These are phyloP conservation scores for Trametes maxima DNA, from an alignment of 768 basidiomycete genomes.

Conservation along the genomic window DNA sequence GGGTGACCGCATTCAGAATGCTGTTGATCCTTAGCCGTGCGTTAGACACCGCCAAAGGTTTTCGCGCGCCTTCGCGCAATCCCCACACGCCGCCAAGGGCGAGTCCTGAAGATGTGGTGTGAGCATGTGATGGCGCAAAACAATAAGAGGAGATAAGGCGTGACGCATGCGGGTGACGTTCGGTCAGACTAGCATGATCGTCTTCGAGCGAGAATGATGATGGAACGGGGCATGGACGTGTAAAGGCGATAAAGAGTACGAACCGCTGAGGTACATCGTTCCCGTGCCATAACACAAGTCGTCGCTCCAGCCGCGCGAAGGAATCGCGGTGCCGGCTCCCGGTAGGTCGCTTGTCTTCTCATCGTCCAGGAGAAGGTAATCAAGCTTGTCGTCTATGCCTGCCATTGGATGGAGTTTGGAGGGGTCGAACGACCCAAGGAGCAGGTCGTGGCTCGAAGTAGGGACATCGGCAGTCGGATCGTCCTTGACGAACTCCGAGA, in stretches of 20 bases:
- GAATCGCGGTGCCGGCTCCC: conserved; percentile 88
- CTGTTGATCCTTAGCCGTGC: conserved; percentile 93
- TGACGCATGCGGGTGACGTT: conserved; percentile 40
- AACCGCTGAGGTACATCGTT: conserved; percentile 97
- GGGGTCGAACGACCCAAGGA: conserved; percentile 87
- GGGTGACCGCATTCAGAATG: conserved; percentile 92
- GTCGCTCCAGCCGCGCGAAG: conserved; percentile 97
- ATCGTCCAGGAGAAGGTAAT: conserved; percentile 94
- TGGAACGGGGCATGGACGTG: conserved; percentile 28
- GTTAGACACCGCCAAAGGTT: conserved; percentile 86
- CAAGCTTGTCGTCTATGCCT: conserved; percentile 87
- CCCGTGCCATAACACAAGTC: conserved; percentile 99
- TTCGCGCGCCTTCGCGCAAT: conserved; percentile 87
- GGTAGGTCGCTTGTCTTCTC: conserved; percentile 92
- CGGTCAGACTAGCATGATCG: conserved; percentile 26
- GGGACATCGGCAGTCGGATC: conserved; percentile 5
- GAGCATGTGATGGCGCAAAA: conserved; percentile 78
- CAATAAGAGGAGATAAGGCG: conserved; percentile 85
- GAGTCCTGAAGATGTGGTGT: conserved; percentile 75
- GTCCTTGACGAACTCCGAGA: conserved; percentile 15
- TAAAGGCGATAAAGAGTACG: conserved; percentile 55
- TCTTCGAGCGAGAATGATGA: conserved; percentile 19
- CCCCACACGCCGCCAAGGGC: conserved; percentile 96
- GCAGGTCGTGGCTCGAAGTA: conserved; percentile 62
- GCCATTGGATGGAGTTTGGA: conserved; percentile 93